Evolutionary conservation across 2,329 filamentous ascomycete species (phyloP).

Genomic region (Colletotrichum musae): DNA sequence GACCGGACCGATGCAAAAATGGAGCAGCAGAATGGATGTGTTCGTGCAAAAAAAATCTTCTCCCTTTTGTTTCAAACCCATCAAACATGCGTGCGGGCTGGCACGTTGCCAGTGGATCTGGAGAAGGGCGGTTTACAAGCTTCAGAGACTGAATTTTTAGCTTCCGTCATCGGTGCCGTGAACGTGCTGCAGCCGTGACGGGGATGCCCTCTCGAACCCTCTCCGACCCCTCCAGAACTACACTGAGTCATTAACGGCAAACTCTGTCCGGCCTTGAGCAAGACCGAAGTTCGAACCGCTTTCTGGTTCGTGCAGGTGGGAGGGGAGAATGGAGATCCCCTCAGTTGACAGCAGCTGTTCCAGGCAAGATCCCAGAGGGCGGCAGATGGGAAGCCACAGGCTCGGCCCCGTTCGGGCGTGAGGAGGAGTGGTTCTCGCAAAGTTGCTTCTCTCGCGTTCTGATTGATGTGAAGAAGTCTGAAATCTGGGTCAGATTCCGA

Average conservation of each 20-base stretch:
- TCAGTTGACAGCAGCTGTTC: conserved; percentile 30
- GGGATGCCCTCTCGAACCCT: conserved; percentile 19
- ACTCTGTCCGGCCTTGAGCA: conserved; percentile 2
- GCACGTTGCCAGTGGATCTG: conserved; percentile 24
- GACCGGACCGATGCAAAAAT: neutral
- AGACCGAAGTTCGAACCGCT: conserved; percentile 1
- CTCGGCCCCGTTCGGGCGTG: conserved; percentile 13
- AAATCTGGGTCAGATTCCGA: conserved; percentile 26
- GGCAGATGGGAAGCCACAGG: conserved; percentile 32
- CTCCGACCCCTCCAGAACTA: conserved; percentile 7
- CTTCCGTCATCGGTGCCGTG: neutral
- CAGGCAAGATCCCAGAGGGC: conserved; percentile 33
- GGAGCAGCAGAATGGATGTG: conserved; percentile 1
- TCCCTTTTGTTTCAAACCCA: conserved; percentile 23
- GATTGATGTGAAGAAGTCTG: conserved; percentile 24
- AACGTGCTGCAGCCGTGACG: conserved; percentile 8
- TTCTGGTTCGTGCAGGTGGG: conserved; percentile 29
- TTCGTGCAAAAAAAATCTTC: neutral
- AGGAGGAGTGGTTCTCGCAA: conserved; percentile 4
- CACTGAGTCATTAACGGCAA: conserved; percentile 28
- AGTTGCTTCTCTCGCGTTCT: conserved; percentile 25
- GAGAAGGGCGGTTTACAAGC: conserved; percentile 20
- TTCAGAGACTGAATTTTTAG: conserved; percentile 5
- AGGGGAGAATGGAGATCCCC: conserved; percentile 8
- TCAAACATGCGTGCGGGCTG: conserved; percentile 25